A percentile compares a stretch with the other conserved stretches of the same genome.
Evolutionary conservation across 768 basidiomycete species (phyloP).

Genomic region (Tylopilus rubrobrunneus): DNA sequence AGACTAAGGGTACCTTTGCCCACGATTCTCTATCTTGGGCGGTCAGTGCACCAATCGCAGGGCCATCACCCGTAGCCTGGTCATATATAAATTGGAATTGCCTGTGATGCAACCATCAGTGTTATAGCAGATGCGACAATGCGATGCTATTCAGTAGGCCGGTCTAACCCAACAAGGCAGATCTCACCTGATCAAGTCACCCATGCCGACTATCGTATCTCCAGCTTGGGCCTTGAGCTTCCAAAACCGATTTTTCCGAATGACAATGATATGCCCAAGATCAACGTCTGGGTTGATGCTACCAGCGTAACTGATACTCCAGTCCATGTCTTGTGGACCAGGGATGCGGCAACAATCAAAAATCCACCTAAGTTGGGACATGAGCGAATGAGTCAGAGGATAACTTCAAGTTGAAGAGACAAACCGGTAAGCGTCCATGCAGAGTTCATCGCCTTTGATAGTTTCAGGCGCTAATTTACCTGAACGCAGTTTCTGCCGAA

Average conservation of each 20-base stretch:
- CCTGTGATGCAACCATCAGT: constrained; percentile 33
- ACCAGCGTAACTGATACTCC: constrained; percentile 69
- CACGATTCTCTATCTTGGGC: constrained; percentile 81
- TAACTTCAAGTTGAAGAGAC: neutral
- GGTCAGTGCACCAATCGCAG: constrained; percentile 74
- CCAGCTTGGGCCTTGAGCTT: constrained; percentile 60
- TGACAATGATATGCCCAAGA: constrained; percentile 79
- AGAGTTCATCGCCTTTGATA: constrained; percentile 66
- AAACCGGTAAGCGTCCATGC: constrained; percentile 86
- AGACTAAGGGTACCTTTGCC: constrained; percentile 64
- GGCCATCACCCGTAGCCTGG: constrained; percentile 56
- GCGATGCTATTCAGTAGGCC: too few relatives aligned
- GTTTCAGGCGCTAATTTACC: constrained; percentile 62
- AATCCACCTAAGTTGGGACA: constrained; percentile 64
- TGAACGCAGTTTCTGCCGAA: constrained; percentile 63
- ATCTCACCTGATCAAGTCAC: constrained; percentile 60
- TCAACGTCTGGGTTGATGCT: constrained; percentile 27
- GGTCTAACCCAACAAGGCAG: too few relatives aligned
- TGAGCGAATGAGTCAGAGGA: neutral
- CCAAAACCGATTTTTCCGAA: constrained; percentile 85
- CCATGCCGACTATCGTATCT: constrained; percentile 57
- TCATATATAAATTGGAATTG: constrained; percentile 72
- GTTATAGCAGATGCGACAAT: neutral
- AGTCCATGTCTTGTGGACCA: constrained; percentile 71
- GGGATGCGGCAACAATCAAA: constrained; percentile 87